phyloP scores from a whole-genome alignment of 805 yeast species.

The Cyberlindnera japonica region DNA sequence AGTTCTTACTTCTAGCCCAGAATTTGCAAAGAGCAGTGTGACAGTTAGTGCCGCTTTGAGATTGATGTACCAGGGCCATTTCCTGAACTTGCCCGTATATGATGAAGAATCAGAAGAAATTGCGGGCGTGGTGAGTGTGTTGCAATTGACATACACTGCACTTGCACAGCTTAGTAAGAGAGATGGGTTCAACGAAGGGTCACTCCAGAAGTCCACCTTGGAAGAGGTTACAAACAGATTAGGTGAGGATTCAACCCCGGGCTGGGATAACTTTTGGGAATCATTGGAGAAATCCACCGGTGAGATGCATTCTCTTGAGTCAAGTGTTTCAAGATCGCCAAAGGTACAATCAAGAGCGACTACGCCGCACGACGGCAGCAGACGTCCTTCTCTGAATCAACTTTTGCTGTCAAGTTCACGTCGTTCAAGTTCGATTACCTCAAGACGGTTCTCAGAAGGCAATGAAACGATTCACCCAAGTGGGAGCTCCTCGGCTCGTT shows the following conservation, averaged over 20 bases:
- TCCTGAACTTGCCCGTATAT: conserved; percentile 40
- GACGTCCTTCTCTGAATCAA: conserved; percentile 23
- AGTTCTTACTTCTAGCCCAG: conserved; percentile 44
- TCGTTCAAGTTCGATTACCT: conserved; percentile 16
- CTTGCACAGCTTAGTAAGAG: conserved; percentile 32
- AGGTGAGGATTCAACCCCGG: conserved; percentile 23
- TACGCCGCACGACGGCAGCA: conserved; percentile 18
- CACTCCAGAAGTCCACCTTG: conserved; percentile 19
- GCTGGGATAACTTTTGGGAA: conserved; percentile 33
- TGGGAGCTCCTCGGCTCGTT: conserved; percentile 2
- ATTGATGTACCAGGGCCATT: conserved; percentile 45
- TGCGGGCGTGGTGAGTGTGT: conserved; percentile 41
- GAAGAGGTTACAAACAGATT: conserved; percentile 25
- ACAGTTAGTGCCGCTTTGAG: conserved; percentile 42
- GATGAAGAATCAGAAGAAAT: conserved; percentile 26
- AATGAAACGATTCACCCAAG: conserved; percentile 5
- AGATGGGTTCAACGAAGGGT: conserved; percentile 21
- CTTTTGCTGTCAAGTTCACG: conserved; percentile 19
- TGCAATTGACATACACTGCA: conserved; percentile 41
- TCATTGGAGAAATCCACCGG: conserved; percentile 29
- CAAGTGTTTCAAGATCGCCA: conserved; percentile 24
- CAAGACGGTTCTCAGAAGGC: conserved; percentile 14
- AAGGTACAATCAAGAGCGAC: conserved; percentile 22
- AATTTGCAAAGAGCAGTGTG: conserved; percentile 37
- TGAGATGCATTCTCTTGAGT: conserved; percentile 26